phyloP scores from a whole-genome alignment of 768 basidiomycete genomes.

The Amanita rimosa region DNA sequence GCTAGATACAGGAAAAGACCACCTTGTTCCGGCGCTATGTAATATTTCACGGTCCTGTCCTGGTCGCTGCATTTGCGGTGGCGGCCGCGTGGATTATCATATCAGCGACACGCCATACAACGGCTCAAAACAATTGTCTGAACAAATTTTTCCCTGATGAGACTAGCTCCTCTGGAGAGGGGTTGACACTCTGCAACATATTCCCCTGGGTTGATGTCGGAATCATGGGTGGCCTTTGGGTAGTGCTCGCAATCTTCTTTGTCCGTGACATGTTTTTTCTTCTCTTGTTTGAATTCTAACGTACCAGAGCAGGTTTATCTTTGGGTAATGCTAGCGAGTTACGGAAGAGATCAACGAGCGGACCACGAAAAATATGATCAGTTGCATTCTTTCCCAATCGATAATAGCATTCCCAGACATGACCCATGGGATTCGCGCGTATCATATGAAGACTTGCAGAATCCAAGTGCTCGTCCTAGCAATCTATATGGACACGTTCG shows the following conservation, averaged over 20 bases:
- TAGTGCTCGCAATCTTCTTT: constrained; percentile 68
- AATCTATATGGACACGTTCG: constrained; percentile 37
- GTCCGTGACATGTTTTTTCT: constrained; percentile 25
- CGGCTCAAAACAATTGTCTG: constrained; percentile 60
- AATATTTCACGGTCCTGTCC: constrained; percentile 46
- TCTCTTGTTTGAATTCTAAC: constrained; percentile 2
- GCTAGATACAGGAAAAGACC: constrained; percentile 46
- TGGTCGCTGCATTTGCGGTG: constrained; percentile 56
- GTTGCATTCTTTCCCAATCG: constrained; percentile 45
- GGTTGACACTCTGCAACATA: constrained; percentile 70
- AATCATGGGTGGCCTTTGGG: constrained; percentile 84
- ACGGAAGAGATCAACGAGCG: constrained; percentile 59
- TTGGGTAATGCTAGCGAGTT: constrained; percentile 38
- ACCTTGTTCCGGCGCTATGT: constrained; percentile 58
- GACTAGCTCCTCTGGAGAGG: constrained; percentile 32
- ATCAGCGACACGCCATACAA: constrained; percentile 66
- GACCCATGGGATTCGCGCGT: constrained; percentile 63
- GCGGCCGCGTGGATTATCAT: constrained; percentile 75
- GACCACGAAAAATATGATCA: constrained; percentile 77
- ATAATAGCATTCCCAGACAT: constrained; percentile 48
- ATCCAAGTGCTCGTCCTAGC: constrained; percentile 11
- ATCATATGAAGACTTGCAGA: constrained; percentile 28
- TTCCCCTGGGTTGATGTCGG: constrained; percentile 92
- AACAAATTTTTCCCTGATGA: constrained; percentile 39
- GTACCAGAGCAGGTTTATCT: constrained; percentile 32